phyloP scores from a whole-genome alignment of 2,329 filamentous ascomycete genomes.

The Colletotrichum sp. region DNA sequence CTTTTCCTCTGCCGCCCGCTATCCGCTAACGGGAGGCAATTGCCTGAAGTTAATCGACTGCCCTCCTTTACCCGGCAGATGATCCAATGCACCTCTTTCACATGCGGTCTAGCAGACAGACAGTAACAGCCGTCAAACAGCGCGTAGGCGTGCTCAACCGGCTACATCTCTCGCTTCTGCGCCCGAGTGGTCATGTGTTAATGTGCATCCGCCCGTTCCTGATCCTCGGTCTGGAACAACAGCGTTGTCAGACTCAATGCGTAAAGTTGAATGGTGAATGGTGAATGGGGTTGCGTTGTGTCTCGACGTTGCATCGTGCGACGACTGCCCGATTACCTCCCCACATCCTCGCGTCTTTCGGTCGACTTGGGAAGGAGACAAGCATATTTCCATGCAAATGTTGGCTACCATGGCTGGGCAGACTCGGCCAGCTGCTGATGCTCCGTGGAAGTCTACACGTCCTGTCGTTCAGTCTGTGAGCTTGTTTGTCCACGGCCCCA shows the following conservation, averaged over 20 bases:
- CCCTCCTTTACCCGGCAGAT: not conserved
- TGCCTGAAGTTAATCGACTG: slow-evolving; percentile 2
- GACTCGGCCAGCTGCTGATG: slow-evolving; percentile 2
- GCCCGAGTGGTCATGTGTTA: not conserved
- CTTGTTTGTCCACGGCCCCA: not conserved
- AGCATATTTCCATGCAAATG: not conserved
- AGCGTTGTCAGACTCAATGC: not conserved
- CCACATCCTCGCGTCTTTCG: not conserved
- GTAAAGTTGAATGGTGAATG: not conserved
- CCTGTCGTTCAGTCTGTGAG: not conserved
- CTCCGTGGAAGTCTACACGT: not conserved
- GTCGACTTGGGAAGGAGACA: not conserved
- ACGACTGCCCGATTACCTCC: not conserved
- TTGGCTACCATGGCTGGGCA: not conserved
- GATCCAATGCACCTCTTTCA: not conserved
- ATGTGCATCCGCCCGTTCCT: not conserved
- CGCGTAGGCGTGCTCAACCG: not conserved
- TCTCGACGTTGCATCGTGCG: not conserved
- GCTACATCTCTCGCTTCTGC: not conserved
- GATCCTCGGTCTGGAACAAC: not conserved
- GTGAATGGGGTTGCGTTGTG: not conserved
- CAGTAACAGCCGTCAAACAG: not conserved
- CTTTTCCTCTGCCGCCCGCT: slow-evolving; percentile 16
- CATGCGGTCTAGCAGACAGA: not conserved
- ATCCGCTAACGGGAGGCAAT: not conserved